phyloP scores from a whole-genome alignment of 768 basidiomycete species.

The Lactifluus volemus region DNA sequence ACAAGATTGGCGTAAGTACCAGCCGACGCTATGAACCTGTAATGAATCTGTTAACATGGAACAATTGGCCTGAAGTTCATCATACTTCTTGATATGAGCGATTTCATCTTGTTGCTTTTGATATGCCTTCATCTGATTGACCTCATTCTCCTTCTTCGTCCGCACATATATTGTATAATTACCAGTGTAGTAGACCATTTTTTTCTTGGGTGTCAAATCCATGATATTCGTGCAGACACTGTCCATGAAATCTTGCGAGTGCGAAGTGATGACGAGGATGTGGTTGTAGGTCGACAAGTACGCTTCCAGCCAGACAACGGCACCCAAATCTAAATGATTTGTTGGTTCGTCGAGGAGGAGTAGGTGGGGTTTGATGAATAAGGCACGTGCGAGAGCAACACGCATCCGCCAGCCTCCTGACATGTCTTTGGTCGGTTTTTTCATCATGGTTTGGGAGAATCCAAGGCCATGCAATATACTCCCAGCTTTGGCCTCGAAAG shows the following conservation, averaged over 20 bases:
- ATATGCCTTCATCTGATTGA: conserved; percentile 99
- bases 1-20: conserved; percentile 99
- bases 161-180: conserved; percentile 97
- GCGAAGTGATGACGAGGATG: conserved; percentile 93
- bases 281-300: conserved; percentile 98
- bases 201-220: conserved; percentile 90
- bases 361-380: conserved; percentile 95
- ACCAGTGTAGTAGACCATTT: conserved; percentile 88
- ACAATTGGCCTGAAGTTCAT: conserved; percentile 3
- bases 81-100: conserved; percentile 93
- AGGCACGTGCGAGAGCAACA: conserved; percentile 89
- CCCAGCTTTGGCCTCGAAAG: conserved; percentile 93
- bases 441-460: conserved; percentile 88
- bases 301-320: conserved; percentile 98
- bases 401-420: conserved; percentile 99
- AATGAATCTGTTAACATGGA: background rate
- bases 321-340: conserved; percentile 92
- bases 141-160: conserved; percentile 95
- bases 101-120: conserved; percentile 98
- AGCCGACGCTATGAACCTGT: conserved; percentile 94
- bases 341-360: conserved; percentile 90
- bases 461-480: conserved; percentile 97
- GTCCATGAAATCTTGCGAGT: conserved; percentile 99
- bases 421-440: conserved; percentile 96
- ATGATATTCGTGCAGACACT: conserved; percentile 96